A percentile compares a stretch with the other conserved stretches of the same genome.
Conservation (phyloP, 352 stramenopile species). For the Globisporangium polare region DNA sequence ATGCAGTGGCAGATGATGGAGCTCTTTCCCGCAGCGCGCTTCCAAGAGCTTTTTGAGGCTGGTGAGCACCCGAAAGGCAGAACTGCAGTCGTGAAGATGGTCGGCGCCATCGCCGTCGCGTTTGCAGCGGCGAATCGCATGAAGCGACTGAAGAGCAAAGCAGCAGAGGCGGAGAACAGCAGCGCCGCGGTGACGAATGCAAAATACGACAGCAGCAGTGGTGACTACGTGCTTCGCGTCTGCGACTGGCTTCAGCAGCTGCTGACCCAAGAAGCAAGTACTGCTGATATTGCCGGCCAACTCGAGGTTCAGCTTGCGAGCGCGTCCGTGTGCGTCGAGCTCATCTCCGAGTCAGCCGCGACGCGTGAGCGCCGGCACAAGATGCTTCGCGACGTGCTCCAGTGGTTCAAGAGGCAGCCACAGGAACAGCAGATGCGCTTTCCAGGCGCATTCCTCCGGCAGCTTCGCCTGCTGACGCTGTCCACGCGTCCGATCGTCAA, state of each 20-base stretch:
- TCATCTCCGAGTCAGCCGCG: constrained; percentile 9
- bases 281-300: neutral
- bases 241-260: neutral
- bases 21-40: neutral
- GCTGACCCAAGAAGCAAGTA: neutral
- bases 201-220: neutral
- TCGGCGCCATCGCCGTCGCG: neutral
- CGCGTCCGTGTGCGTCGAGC: neutral
- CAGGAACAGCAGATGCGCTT: constrained; percentile 5
- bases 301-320: constrained; percentile 1
- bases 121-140: neutral
- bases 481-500: constrained; percentile 2
- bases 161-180: neutral
- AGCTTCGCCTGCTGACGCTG: constrained; percentile 14
- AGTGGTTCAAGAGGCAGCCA: constrained; percentile 9
- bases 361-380: constrained; percentile 9
- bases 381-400: constrained; percentile 14
- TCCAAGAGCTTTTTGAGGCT: neutral
- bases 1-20: neutral
- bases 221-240: neutral
- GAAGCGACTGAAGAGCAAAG: neutral
- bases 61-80: neutral
- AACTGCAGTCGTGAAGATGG: neutral
- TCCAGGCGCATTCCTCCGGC: neutral
- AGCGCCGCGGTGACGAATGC: no score